A percentile compares a stretch with the other conserved stretches of the same genome.
Conservation (phyloP, 352 stramenopile species). For the Phytophthora pseudosyringae region DNA sequence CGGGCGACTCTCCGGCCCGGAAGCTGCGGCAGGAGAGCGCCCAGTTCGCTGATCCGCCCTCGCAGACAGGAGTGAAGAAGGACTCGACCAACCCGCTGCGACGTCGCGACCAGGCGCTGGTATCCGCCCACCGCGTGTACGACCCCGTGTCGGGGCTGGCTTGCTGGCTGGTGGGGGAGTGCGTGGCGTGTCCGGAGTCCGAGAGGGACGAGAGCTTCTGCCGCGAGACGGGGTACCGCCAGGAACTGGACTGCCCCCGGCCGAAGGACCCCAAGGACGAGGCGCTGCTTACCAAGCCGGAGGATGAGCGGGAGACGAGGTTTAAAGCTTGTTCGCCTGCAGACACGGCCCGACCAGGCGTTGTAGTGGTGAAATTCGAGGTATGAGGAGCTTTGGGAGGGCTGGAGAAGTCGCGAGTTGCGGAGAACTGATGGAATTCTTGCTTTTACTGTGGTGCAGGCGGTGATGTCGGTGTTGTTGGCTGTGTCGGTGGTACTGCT, state of each 20-base stretch:
- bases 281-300: conserved; percentile 23
- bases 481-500: conserved; percentile 55
- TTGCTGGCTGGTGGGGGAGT: conserved; percentile 62
- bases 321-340: conserved; percentile 61
- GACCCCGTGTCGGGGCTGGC: conserved; percentile 65
- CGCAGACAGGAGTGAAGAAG: conserved; percentile 6
- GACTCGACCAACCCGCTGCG: conserved; percentile 41
- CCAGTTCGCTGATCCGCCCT: conserved; percentile 7
- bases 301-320: conserved; percentile 44
- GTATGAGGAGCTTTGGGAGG: conserved; percentile 33
- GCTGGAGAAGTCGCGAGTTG: background rate
- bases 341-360: conserved; percentile 45
- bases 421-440: background rate
- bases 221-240: conserved; percentile 66
- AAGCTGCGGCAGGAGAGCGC: conserved; percentile 24
- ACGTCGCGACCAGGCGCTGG: conserved; percentile 31
- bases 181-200: conserved; percentile 55
- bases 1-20: background rate
- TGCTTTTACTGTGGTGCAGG: conserved; percentile 31
- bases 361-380: conserved; percentile 77
- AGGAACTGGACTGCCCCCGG: conserved; percentile 69
- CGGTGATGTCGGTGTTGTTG: conserved; percentile 58
- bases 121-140: conserved; percentile 60
- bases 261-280: conserved; percentile 33
- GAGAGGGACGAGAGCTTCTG: conserved; percentile 77